Evolutionary conservation across 2,329 filamentous ascomycete species (phyloP).

Genomic region (Aureobasidium sp.): DNA sequence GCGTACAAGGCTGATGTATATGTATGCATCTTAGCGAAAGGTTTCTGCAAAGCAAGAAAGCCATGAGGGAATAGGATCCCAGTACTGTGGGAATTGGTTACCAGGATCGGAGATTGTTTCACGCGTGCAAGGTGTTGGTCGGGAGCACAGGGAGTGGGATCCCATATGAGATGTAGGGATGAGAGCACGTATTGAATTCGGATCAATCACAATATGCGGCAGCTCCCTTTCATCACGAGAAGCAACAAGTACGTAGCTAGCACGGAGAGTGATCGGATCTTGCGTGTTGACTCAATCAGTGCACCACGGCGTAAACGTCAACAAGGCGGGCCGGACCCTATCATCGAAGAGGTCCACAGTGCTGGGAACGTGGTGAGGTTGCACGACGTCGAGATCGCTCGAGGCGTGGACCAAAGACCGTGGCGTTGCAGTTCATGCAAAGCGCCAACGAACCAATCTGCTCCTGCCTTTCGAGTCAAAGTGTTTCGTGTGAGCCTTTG

Average conservation of each 20-base stretch:
- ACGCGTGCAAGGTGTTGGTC: neutral
- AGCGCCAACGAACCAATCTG: neutral
- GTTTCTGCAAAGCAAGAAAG: neutral
- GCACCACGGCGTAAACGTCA: neutral
- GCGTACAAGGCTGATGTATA: neutral
- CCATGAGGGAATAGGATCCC: neutral
- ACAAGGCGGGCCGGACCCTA: constrained; percentile 12
- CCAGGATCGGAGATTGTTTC: neutral
- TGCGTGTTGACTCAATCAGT: neutral
- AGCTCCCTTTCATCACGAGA: neutral
- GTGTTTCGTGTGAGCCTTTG: neutral
- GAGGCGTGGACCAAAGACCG: neutral
- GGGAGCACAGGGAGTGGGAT: neutral
- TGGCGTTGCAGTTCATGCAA: neutral
- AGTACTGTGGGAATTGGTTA: neutral
- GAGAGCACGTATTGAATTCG: neutral
- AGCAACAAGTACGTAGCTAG: neutral
- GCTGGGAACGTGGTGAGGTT: neutral
- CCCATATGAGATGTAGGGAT: neutral
- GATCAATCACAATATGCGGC: neutral
- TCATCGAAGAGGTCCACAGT: neutral
- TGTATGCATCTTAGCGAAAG: neutral
- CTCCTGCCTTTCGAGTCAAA: neutral
- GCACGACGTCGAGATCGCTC: neutral
- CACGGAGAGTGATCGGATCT: neutral